Evolutionary conservation across 129 eudicot genomes (phyloP).

Genomic region (Heracleum sosnowskyi): DNA sequence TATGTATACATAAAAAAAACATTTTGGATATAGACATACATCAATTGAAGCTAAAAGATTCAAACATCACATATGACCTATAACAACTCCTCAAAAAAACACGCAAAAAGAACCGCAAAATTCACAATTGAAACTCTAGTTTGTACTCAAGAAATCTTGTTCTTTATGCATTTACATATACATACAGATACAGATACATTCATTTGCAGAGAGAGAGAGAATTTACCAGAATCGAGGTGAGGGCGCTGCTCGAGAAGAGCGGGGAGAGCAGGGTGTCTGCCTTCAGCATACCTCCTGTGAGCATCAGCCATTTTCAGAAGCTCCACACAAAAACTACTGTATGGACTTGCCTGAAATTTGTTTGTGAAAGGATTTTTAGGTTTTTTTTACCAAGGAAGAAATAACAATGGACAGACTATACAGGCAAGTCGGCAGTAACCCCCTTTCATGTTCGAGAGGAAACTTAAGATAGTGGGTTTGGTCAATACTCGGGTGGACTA

Average conservation of each 20-base stretch:
- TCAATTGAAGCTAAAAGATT: no score
- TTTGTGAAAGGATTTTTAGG: neutral
- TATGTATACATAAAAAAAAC: no score
- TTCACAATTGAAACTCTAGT: no score
- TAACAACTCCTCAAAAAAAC: no score
- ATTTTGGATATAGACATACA: no score
- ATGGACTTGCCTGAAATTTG: neutral
- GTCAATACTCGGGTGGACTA: neutral
- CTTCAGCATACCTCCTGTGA: conserved; percentile 53
- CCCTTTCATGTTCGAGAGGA: neutral
- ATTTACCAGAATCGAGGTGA: conserved; percentile 60
- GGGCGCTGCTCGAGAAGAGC: conserved; percentile 58
- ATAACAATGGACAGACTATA: neutral
- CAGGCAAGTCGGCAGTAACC: neutral
- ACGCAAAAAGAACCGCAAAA: no score
- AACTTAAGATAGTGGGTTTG: neutral
- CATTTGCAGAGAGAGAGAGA: neutral
- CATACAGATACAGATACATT: neutral
- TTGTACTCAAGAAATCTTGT: no score
- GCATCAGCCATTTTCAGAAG: conserved; percentile 20
- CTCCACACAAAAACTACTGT: neutral
- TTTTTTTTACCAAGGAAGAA: neutral
- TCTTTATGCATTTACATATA: no score
- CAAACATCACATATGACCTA: no score
- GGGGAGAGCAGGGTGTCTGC: conserved; percentile 34